Conservation (phyloP, 306 rosid genomes). For the Boehmeria nivea region DNA sequence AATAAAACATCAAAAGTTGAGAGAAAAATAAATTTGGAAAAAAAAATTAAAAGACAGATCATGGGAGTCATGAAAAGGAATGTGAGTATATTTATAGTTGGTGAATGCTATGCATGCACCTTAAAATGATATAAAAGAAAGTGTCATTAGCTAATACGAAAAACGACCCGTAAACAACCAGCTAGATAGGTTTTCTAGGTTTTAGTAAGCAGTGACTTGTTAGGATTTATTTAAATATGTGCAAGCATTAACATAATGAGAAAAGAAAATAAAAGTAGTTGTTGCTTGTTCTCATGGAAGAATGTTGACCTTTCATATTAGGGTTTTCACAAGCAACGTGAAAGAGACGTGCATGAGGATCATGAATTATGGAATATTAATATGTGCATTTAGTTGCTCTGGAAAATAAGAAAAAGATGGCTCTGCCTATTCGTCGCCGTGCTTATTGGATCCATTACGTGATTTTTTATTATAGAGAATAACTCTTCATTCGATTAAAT, state of each 20-base stretch:
- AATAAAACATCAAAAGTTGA: conserved; percentile 9
- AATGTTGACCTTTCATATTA: conserved; percentile 32
- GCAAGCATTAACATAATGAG: not conserved
- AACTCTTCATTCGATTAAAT: not conserved
- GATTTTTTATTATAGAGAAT: not conserved
- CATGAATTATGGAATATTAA: conserved; percentile 9
- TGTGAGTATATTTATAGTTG: conserved; percentile 5
- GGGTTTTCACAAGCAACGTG: conserved; percentile 57
- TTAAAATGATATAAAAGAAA: conserved; percentile 10
- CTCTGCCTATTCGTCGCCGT: conserved; percentile 60
- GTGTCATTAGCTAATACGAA: conserved; percentile 11
- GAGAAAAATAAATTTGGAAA: not conserved
- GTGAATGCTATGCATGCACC: conserved; percentile 46
- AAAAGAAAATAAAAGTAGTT: conserved; percentile 24
- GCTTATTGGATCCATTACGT: conserved; percentile 58
- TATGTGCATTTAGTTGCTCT: conserved; percentile 6
- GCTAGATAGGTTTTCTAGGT: conserved; percentile 10
- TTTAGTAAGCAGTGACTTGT: conserved; percentile 6
- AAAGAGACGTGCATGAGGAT: conserved; percentile 72
- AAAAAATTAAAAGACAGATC: conserved; percentile 2
- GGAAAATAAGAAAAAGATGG: not conserved
- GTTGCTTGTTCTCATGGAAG: conserved; percentile 40
- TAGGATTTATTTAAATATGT: not conserved
- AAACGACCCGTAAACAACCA: conserved; percentile 8
- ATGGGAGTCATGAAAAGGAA: conserved; percentile 21